Conservation (phyloP, 2,329 filamentous ascomycete genomes). For the Dothistroma pini region DNA sequence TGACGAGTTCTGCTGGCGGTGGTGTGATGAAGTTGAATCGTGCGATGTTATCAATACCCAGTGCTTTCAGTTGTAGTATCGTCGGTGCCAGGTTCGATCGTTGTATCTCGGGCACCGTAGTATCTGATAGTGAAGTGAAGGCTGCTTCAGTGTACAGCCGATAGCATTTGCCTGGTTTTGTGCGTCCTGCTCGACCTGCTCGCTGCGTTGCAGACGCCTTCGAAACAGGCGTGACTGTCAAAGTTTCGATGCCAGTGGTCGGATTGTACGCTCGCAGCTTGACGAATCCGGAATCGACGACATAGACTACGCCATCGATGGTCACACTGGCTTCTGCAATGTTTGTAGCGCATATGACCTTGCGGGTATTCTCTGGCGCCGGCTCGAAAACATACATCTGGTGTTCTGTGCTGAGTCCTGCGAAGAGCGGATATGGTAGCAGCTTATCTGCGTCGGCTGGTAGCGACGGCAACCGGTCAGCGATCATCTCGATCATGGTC, state of each 20-base stretch:
- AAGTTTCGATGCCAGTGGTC: slow-evolving; percentile 76
- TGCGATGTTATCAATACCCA: slow-evolving; percentile 91
- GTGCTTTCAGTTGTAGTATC: slow-evolving; percentile 85
- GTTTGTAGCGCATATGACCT: slow-evolving; percentile 91
- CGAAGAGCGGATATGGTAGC: slow-evolving; percentile 76
- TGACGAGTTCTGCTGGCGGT: slow-evolving; percentile 79
- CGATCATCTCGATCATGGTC: slow-evolving; percentile 70
- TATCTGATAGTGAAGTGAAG: slow-evolving; percentile 63
- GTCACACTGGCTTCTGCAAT: slow-evolving; percentile 96
- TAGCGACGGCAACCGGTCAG: slow-evolving; percentile 65
- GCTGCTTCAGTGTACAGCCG: slow-evolving; percentile 79
- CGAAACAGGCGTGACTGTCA: slow-evolving; percentile 77
- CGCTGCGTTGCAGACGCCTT: slow-evolving; percentile 91
- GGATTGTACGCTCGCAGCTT: slow-evolving; percentile 87
- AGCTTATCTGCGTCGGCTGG: slow-evolving; percentile 58
- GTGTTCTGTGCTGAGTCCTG: slow-evolving; percentile 82
- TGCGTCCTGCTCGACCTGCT: slow-evolving; percentile 84
- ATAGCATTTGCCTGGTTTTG: slow-evolving; percentile 88
- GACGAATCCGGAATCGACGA: slow-evolving; percentile 86
- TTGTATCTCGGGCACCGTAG: slow-evolving; percentile 85
- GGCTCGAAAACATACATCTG: slow-evolving; percentile 95
- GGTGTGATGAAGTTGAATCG: slow-evolving; percentile 85
- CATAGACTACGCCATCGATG: slow-evolving; percentile 86
- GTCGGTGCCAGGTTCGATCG: slow-evolving; percentile 85
- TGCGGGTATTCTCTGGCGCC: slow-evolving; percentile 74